Evolutionary conservation across 768 basidiomycete species (phyloP).

Genomic region (Lanmaoa rubissima): DNA sequence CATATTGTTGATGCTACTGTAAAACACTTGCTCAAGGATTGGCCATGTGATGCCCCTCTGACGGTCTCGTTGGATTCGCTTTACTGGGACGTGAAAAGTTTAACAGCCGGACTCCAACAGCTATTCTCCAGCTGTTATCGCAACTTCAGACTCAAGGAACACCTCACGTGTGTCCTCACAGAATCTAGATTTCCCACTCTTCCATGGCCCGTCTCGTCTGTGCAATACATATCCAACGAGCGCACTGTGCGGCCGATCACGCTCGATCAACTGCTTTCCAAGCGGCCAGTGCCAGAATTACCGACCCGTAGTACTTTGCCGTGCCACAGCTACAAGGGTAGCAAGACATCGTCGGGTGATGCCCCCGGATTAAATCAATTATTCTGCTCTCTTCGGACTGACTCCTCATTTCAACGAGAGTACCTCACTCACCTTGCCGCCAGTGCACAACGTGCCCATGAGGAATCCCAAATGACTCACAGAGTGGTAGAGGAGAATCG

Average conservation of each 20-base stretch:
- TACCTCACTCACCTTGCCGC: conserved; percentile 9
- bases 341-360: background rate
- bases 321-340: background rate
- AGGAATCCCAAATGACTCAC: background rate
- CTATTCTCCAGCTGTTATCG: conserved; percentile 15
- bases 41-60: conserved; percentile 11
- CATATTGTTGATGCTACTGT: background rate
- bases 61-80: background rate
- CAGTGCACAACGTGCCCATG: background rate
- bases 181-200: background rate
- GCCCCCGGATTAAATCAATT: background rate
- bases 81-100: background rate
- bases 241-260: background rate
- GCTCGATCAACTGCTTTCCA: background rate
- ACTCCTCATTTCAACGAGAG: conserved; percentile 1
- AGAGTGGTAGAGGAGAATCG: too few species aligned
- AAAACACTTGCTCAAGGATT: conserved; percentile 2
- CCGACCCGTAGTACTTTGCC: background rate
- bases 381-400: background rate
- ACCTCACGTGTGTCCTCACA: background rate
- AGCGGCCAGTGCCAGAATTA: background rate
- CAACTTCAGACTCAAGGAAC: conserved; percentile 8
- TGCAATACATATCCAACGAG: background rate
- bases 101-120: background rate
- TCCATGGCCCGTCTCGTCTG: background rate